Evolutionary conservation across 2,329 filamentous ascomycete species (phyloP), one percentile per base, ranked within the genome.

Genomic region (Cordyceps cateniannulata): DNA sequence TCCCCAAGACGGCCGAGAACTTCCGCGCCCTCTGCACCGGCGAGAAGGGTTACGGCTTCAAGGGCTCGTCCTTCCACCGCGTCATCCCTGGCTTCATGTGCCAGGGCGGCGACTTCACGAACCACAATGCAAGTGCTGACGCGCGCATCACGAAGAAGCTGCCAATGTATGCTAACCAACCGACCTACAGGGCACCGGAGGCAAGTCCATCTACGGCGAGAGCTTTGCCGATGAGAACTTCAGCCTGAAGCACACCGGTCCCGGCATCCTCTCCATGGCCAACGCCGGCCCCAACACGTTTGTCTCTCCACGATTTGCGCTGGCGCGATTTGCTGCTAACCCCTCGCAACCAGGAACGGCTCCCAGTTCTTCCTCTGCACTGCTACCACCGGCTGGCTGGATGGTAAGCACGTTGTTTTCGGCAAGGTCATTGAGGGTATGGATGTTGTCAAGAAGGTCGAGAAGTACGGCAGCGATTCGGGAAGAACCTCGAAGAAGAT

Each of bases 291-390:
- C 64, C 48, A 66, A 66, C 63, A 66, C 64, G 64, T 65, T 63
- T 44, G 64, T 64, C n/a, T 47, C 24, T 12, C 44, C n/a, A 14
- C 22, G 7, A 27, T 8, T 29, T 20, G 35, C 16, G 16, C 8
- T 35, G n/a, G 32, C 8, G 27, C 38, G 7, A 52, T 22, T 24
- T 22, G 24, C 52, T 35, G n/a, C 56, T 62, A 22, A 62, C 48
- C 12, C 9, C 2, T 8, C 22, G 81, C 80, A 8, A 79, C 77
- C 64, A 95, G 91, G 73, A 96, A 96, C 77, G 92, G 92, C 69
- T 93, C 89, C 57, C 91, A 96, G 76, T 96, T 96, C 82, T 96
- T 96, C 82, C 81, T 96, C 71, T 96, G 91, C 68, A 96, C 91
- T 58, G 89, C 93, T 53, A 82, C 85, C 59, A 96, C 91, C 56